Percentiles rank a stretch among this genome's conserved stretches.
Evolutionary conservation across 1,284 basidiomycete species (phyloP).

Genomic region (Inonotus hispidus): DNA sequence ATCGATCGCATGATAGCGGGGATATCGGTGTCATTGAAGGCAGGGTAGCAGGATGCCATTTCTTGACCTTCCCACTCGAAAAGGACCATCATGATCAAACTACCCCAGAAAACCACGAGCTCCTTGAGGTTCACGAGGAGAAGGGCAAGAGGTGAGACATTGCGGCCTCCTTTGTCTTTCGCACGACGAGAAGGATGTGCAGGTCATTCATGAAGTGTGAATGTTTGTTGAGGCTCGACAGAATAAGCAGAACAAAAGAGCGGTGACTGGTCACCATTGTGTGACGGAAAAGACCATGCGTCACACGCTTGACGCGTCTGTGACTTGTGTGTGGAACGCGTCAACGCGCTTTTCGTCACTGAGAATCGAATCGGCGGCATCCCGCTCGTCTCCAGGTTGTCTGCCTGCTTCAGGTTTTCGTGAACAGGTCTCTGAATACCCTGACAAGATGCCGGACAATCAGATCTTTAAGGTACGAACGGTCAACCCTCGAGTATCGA

Average conservation of each 20-base stretch:
- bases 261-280: not conserved
- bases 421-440: not conserved
- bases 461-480: slow-evolving; percentile 70
- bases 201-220: no score
- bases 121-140: no score
- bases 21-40: no score
- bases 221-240: no score
- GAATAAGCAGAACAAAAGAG: not conserved
- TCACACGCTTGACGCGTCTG: slow-evolving; percentile 5
- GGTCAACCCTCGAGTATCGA: slow-evolving; percentile 17
- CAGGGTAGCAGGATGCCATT: no score
- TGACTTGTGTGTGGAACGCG: slow-evolving; percentile 1
- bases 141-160: no score
- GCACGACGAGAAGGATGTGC: no score
- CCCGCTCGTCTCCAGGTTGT: not conserved
- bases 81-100: no score
- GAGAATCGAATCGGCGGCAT: not conserved
- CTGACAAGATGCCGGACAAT: slow-evolving; percentile 59
- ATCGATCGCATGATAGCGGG: no score
- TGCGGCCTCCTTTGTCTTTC: no score
- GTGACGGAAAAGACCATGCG: not conserved
- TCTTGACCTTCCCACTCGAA: no score
- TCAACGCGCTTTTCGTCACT: slow-evolving; percentile 1
- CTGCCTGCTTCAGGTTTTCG: not conserved
- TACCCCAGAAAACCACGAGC: no score